Evolutionary conservation across 2,329 filamentous ascomycete species (phyloP).

Genomic region (Sclerotinia nivalis): DNA sequence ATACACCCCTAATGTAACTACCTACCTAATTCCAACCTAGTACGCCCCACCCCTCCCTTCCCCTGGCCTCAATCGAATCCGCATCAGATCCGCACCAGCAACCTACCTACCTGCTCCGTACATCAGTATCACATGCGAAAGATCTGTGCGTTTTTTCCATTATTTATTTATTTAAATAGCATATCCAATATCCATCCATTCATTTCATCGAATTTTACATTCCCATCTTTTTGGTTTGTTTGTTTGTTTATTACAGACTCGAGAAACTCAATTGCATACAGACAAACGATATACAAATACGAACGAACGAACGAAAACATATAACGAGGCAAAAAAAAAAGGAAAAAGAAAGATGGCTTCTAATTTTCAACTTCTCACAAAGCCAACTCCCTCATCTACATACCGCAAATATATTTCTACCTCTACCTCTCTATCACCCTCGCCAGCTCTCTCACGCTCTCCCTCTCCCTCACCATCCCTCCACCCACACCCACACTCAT

Average conservation of each 20-base stretch:
- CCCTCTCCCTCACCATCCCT: slow-evolving; percentile 26
- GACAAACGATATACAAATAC: not conserved
- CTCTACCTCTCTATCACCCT: slow-evolving; percentile 20
- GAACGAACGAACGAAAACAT: not conserved
- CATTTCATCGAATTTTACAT: not conserved
- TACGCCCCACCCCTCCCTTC: too few relatives aligned
- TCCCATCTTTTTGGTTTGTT: too few relatives aligned
- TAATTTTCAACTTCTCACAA: slow-evolving; percentile 18
- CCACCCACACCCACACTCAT: slow-evolving; percentile 28
- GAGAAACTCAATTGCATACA: too few relatives aligned
- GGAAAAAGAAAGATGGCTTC: not conserved
- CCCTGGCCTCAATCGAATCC: not conserved
- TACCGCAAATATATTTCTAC: slow-evolving; percentile 8
- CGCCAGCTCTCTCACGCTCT: slow-evolving; percentile 26
- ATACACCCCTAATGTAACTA: too few relatives aligned
- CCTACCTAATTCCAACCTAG: too few relatives aligned
- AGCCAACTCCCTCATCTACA: slow-evolving; percentile 27
- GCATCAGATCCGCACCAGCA: not conserved
- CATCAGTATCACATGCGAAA: not conserved
- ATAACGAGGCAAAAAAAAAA: not conserved
- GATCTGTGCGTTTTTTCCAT: slow-evolving; percentile 10
- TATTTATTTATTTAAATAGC: not conserved
- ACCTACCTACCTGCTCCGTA: too few relatives aligned
- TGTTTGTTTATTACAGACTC: too few relatives aligned
- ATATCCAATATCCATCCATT: not conserved